Evolutionary conservation across 169 alveolate species (phyloP).

Genomic region (Plasmodium adleri): DNA sequence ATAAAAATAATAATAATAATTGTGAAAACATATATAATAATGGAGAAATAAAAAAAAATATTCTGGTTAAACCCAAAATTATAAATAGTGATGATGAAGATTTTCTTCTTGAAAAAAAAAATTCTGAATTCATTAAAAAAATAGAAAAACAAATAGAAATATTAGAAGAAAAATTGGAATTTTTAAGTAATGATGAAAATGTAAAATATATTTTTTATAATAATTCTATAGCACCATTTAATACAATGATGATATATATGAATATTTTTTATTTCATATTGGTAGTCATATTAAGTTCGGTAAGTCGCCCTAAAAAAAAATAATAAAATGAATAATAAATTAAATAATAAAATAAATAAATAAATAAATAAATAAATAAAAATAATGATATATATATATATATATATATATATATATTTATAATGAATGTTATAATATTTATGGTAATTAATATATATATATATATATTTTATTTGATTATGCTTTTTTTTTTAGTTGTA

Average conservation of each 20-base stretch:
- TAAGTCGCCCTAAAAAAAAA: slow-evolving; percentile 7
- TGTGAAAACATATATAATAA: neutral
- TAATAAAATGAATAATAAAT: neutral
- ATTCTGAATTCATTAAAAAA: slow-evolving; percentile 13
- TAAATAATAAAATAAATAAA: neutral
- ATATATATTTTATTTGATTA: neutral
- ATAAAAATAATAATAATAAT: neutral
- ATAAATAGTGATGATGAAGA: slow-evolving; percentile 75
- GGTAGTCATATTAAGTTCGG: slow-evolving; percentile 53
- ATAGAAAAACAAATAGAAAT: slow-evolving; percentile 42
- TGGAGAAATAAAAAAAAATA: no score
- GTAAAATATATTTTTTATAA: slow-evolving; percentile 45
- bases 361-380: neutral
- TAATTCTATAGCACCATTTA: slow-evolving; percentile 60
- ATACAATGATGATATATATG: slow-evolving; percentile 35
- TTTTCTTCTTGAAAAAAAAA: slow-evolving; percentile 51
- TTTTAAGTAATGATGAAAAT: slow-evolving; percentile 21
- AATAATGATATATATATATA: neutral
- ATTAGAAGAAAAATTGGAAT: slow-evolving; percentile 18
- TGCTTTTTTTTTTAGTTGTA: slow-evolving; percentile 31
- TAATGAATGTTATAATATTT: no score
- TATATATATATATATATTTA: neutral
- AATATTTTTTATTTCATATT: slow-evolving; percentile 61
- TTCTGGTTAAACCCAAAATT: slow-evolving; percentile 52
- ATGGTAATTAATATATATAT: neutral